These are phyloP conservation scores for Hanseniaspora clermontiae DNA, from an alignment of 805 yeast species.

Conservation along the genomic window DNA sequence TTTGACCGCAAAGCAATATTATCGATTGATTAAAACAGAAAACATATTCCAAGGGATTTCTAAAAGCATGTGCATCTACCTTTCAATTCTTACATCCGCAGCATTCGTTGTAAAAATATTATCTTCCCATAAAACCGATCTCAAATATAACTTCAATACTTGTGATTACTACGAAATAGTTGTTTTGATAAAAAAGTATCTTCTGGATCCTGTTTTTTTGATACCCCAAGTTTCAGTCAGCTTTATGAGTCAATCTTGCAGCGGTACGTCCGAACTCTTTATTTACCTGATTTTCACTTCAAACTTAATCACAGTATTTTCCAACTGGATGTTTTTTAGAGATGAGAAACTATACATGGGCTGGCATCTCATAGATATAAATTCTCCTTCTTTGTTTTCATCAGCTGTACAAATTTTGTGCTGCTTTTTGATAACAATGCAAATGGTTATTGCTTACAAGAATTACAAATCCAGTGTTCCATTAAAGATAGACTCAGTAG, in stretches of 20 bases:
- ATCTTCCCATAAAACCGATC: constrained; percentile 16
- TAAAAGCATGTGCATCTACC: constrained; percentile 15
- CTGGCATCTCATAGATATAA: constrained; percentile 20
- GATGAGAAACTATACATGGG: not conserved
- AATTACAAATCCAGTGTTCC: not conserved
- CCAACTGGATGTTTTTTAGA: not conserved
- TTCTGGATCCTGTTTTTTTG: constrained; percentile 22
- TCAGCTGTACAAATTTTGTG: constrained; percentile 16
- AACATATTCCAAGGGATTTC: constrained; percentile 32
- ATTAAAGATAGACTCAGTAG: not conserved
- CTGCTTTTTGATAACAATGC: constrained; percentile 14
- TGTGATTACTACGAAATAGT: constrained; percentile 33
- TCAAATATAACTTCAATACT: constrained; percentile 26
- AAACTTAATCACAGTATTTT: not conserved
- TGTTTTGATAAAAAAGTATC: constrained; percentile 28
- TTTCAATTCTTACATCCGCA: constrained; percentile 12
- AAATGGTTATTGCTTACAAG: not conserved
- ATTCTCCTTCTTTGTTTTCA: constrained; percentile 19
- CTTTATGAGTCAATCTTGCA: constrained; percentile 28
- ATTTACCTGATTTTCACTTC: constrained; percentile 14
- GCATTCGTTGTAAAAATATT: not conserved
- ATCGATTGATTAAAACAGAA: constrained; percentile 24
- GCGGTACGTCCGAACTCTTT: constrained; percentile 23
- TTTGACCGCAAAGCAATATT: constrained; percentile 24
- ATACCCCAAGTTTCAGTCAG: constrained; percentile 34